A percentile compares a stretch with the other conserved stretches of the same genome.
These are phyloP conservation scores for Lecanicillium sp. DNA, from an alignment of 2,329 filamentous ascomycete genomes.

Conservation along the genomic window DNA sequence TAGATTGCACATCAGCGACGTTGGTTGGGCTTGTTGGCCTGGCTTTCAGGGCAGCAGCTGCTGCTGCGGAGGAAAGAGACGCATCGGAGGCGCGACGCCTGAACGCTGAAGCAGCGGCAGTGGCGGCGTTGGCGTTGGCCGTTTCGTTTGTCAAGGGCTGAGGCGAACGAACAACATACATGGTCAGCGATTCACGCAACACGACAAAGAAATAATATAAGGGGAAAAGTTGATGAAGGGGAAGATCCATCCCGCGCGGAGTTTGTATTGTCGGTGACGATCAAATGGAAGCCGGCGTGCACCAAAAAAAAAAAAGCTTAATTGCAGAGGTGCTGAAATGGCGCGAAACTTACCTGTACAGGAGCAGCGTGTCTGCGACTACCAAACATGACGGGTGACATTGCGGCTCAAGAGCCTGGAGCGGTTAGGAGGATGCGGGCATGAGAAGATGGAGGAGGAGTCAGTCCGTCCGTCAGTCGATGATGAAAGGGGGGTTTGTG, in stretches of 20 bases:
- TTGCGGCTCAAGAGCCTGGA: background rate
- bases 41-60: conserved; percentile 75
- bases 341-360: conserved; percentile 17
- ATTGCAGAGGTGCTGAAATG: background rate
- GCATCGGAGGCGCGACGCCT: conserved; percentile 55
- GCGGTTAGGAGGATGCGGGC: background rate
- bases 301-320: conserved; percentile 4
- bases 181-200: conserved; percentile 20
- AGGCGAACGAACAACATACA: conserved; percentile 19
- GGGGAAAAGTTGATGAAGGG: background rate
- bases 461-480: background rate
- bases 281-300: background rate
- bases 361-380: conserved; percentile 16
- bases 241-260: background rate
- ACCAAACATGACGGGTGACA: conserved; percentile 18
- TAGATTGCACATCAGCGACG: conserved; percentile 79
- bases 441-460: conserved; percentile 5
- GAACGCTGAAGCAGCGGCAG: conserved; percentile 77
- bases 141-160: conserved; percentile 60
- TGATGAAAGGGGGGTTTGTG: background rate
- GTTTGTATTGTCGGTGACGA: background rate
- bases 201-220: background rate
- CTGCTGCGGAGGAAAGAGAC: conserved; percentile 76
- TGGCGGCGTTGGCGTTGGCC: conserved; percentile 66
- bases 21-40: conserved; percentile 72